Evolutionary conservation across 495 filamentous ascomycete species (phyloP).

Genomic region (Lasiosphaeria miniovina): DNA sequence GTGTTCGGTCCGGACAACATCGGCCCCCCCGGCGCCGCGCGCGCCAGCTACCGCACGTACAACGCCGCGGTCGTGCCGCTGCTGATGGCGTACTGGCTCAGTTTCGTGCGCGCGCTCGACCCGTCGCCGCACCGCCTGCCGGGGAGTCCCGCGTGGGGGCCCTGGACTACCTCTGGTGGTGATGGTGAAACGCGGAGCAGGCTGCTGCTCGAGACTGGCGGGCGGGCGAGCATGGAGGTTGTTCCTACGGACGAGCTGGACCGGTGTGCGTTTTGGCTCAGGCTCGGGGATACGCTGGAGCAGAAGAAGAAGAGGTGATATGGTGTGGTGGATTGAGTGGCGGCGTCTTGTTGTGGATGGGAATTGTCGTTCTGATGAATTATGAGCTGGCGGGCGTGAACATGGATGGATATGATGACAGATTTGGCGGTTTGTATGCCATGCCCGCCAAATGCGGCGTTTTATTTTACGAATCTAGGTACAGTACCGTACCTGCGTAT

Average conservation of each 20-base stretch:
- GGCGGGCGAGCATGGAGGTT: conserved; percentile 34
- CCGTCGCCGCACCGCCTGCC: conserved; percentile 26
- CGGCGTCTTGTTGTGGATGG: neutral
- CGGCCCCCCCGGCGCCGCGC: conserved; percentile 6
- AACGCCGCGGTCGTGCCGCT: conserved; percentile 33
- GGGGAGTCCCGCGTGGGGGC: conserved; percentile 33
- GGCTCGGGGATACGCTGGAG: conserved; percentile 37
- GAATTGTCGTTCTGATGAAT: no score
- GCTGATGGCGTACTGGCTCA: conserved; percentile 43
- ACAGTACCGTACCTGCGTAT: no score
- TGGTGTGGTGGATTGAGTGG: neutral
- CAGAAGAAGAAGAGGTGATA: conserved; percentile 16
- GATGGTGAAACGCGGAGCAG: conserved; percentile 17
- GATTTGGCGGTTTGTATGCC: no score
- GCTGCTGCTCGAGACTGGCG: conserved; percentile 33
- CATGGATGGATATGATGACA: no score
- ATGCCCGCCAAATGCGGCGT: no score
- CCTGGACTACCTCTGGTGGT: conserved; percentile 19
- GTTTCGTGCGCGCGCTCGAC: conserved; percentile 39
- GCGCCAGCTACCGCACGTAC: conserved; percentile 35
- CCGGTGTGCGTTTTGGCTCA: conserved; percentile 31
- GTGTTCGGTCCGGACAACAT: conserved; percentile 43
- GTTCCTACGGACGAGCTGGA: conserved; percentile 26
- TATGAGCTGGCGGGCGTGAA: no score
- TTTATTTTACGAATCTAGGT: no score